A percentile compares a stretch with the other conserved stretches of the same genome.
phyloP scores from a whole-genome alignment of 164 flowering plant species.

The Tinospora cordifolia region DNA sequence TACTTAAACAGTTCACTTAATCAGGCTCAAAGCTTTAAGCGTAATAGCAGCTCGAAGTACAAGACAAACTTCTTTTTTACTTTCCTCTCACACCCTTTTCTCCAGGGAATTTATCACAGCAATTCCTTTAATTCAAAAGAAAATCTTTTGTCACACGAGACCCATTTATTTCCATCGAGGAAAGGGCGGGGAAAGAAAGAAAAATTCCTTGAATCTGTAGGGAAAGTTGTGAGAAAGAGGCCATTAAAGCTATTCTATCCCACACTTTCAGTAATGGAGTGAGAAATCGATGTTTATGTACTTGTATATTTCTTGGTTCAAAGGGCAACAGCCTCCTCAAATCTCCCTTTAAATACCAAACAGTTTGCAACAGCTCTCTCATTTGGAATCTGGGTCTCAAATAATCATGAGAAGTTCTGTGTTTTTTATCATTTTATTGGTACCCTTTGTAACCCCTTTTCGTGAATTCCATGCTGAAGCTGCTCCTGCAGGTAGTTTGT shows the following conservation, averaged over 20 bases:
- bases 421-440: constrained; percentile 27
- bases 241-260: neutral
- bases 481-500: constrained; percentile 54
- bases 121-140: neutral
- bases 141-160: neutral
- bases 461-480: constrained; percentile 52
- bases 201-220: neutral
- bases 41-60: too few species aligned
- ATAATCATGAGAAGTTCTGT: constrained; percentile 39
- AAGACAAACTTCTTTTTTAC: neutral
- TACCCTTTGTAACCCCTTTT: constrained; percentile 21
- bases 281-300: neutral
- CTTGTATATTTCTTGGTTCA: neutral
- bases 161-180: neutral
- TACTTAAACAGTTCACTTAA: too few species aligned
- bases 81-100: constrained; percentile 4
- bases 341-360: constrained; percentile 1
- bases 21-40: too few species aligned
- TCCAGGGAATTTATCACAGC: neutral
- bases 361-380: constrained; percentile 12
- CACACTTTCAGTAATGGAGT: too few species aligned
- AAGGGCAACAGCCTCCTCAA: neutral
- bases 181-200: neutral
- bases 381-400: constrained; percentile 2
- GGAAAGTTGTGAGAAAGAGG: neutral